Conservation (phyloP, 2,329 filamentous ascomycete genomes). For the Mycogone perniciosa region DNA sequence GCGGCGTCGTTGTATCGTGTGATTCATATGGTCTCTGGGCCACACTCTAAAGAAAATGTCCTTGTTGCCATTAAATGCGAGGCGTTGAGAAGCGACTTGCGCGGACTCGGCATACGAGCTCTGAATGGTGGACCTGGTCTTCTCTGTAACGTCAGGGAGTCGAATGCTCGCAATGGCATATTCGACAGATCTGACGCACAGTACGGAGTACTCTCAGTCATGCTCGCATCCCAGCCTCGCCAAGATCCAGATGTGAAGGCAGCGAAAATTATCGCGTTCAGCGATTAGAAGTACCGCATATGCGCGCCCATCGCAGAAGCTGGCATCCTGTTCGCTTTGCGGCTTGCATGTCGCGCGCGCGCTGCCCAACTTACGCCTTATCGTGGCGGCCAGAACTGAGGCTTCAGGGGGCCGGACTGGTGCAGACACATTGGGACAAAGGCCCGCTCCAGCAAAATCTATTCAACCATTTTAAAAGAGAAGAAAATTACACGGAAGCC, state of each 20-base stretch:
- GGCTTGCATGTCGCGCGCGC: constrained; percentile 5
- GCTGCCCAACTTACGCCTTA: constrained; percentile 2
- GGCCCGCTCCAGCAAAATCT: not conserved
- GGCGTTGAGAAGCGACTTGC: constrained; percentile 13
- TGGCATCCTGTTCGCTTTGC: not conserved
- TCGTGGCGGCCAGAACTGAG: constrained; percentile 2
- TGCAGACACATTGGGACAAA: not conserved
- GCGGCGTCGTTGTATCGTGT: constrained; percentile 12
- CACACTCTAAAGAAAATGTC: constrained; percentile 6
- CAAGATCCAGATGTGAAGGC: constrained; percentile 9
- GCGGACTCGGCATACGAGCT: constrained; percentile 6
- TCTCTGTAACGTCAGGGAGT: constrained; percentile 14
- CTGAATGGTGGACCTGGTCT: constrained; percentile 7
- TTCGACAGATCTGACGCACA: constrained; percentile 3
- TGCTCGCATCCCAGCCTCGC: constrained; percentile 9
- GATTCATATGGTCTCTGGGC: constrained; percentile 10
- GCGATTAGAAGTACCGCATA: constrained; percentile 11
- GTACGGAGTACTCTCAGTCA: not conserved
- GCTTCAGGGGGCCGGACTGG: not conserved
- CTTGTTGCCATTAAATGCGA: constrained; percentile 12
- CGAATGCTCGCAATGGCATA: constrained; percentile 1
- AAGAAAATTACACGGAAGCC: not conserved
- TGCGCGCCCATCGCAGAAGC: constrained; percentile 3
- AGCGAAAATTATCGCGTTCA: constrained; percentile 4
- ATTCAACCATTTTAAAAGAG: not conserved